Evolutionary conservation across 1,139 yeast genomes (phyloP), one percentile per base, ranked within the genome.

Genomic region (Yamadazyma spencermartinsiae): DNA sequence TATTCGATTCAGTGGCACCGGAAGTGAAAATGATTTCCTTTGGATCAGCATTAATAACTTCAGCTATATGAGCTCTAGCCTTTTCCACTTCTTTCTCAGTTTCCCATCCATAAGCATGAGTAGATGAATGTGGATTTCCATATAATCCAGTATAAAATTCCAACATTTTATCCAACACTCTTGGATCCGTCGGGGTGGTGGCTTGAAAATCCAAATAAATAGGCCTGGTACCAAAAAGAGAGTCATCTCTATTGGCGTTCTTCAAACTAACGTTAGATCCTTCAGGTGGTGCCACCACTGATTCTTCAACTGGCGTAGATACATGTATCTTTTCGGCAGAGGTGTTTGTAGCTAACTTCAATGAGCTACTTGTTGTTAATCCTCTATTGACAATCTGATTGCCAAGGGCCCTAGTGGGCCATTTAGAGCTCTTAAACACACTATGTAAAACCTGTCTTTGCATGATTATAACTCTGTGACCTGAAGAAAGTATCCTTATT

Each of bases 81-180:
- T 69, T 71, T 58, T 92, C 98, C 25, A 94, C 95, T 44, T 86
- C 96, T 51, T 77, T 79, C 43, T 90, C 97, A 4, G 98, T 86
- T 66, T 92, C 99, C 99, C 99, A 92, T 26, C 99, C 99, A 60
- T 92, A 92, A n/a, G 96, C 79, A 59, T 92, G 98, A 10, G 98
- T 94, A 39, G 95, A 82, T 4, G 97, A 88, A 63, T 92, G 99
- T 11, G 98, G 98, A 61, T 92, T 92, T 41, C 99, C 99, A 58
- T 89, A 92, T 42, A 86, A 74, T 11, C 97, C 98, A 3, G 98
- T 90, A 63, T 82, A 89, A 60, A 85, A 92, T 54, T 81, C 84
- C 54, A 94, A 67, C 98, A 94, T 92, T 52, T 80, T 86, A 61
- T 92, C 99, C 52, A 94, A 68, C 5, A 92, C 99, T 44, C 99